Evolutionary conservation across 2,329 filamentous ascomycete genomes (phyloP).

Genomic region (Cytospora leucostoma): DNA sequence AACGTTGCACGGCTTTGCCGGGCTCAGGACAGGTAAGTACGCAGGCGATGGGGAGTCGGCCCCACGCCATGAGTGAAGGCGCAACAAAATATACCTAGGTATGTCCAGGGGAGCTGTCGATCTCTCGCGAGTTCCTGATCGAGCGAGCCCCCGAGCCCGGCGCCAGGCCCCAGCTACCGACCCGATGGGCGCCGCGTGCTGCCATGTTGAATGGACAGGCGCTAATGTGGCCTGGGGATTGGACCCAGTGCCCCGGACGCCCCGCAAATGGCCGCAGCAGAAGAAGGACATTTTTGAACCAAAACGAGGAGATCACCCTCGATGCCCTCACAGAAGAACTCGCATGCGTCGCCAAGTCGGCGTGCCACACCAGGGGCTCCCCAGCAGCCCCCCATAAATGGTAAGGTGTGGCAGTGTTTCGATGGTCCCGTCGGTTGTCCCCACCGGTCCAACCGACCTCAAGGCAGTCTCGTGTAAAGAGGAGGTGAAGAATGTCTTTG

Average conservation of each 20-base stretch:
- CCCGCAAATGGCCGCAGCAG: conserved; percentile 19
- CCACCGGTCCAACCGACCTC: conserved; percentile 4
- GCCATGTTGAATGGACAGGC: conserved; percentile 13
- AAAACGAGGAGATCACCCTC: conserved; percentile 7
- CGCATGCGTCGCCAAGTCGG: conserved; percentile 19
- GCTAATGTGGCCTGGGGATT: conserved; percentile 17
- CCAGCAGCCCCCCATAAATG: conserved; percentile 10
- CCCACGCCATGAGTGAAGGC: not conserved
- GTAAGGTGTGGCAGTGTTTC: conserved; percentile 11
- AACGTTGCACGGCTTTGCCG: conserved; percentile 20
- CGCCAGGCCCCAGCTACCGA: conserved; percentile 23
- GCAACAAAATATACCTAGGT: not conserved
- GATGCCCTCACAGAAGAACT: not conserved
- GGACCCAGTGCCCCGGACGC: conserved; percentile 20
- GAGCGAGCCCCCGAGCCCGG: conserved; percentile 2
- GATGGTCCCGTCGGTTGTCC: conserved; percentile 13
- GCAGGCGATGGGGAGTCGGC: conserved; percentile 14
- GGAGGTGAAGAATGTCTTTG: conserved; percentile 17
- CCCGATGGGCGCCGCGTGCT: conserved; percentile 21
- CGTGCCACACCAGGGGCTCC: conserved; percentile 16
- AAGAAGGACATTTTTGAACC: not conserved
- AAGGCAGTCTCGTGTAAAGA: conserved; percentile 7
- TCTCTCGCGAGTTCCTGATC: conserved; percentile 15
- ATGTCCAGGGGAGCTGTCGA: not conserved
- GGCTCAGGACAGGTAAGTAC: conserved; percentile 11